These are phyloP conservation scores for Microbotryomycetes sp. DNA, from an alignment of 1,284 basidiomycete genomes.

Conservation along the genomic window DNA sequence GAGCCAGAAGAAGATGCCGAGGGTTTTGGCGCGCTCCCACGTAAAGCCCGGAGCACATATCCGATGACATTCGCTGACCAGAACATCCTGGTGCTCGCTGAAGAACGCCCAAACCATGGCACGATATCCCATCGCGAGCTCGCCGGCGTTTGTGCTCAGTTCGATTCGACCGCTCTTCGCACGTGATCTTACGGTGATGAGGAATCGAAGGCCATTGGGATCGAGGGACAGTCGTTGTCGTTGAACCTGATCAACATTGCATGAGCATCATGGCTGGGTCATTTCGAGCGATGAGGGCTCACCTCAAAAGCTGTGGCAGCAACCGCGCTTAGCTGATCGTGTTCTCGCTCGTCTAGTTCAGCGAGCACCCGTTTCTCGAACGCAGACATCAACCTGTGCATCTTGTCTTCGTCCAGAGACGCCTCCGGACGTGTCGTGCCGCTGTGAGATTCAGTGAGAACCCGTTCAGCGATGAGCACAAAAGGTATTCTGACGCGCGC, in stretches of 20 bases:
- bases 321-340: conserved; percentile 68
- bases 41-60: conserved; percentile 74
- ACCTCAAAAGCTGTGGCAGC: conserved; percentile 84
- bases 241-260: too few species aligned
- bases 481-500: background rate
- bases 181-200: conserved; percentile 69
- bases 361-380: conserved; percentile 61
- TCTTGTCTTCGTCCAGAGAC: conserved; percentile 48
- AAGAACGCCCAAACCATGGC: conserved; percentile 95
- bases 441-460: too few species aligned
- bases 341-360: conserved; percentile 67
- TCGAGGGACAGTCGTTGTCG: conserved; percentile 80
- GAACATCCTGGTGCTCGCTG: conserved; percentile 80
- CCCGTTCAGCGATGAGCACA: too few species aligned
- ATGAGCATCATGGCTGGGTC: too few species aligned
- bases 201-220: conserved; percentile 78
- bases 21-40: conserved; percentile 76
- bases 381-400: conserved; percentile 57
- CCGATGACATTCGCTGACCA: conserved; percentile 62
- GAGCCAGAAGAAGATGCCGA: conserved; percentile 86
- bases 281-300: too few species aligned
- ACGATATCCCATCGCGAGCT: conserved; percentile 50
- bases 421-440: too few species aligned
- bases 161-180: too few species aligned
- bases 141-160: too few species aligned